Conservation (phyloP, 345 rosid species). For the Brassica carinata region DNA sequence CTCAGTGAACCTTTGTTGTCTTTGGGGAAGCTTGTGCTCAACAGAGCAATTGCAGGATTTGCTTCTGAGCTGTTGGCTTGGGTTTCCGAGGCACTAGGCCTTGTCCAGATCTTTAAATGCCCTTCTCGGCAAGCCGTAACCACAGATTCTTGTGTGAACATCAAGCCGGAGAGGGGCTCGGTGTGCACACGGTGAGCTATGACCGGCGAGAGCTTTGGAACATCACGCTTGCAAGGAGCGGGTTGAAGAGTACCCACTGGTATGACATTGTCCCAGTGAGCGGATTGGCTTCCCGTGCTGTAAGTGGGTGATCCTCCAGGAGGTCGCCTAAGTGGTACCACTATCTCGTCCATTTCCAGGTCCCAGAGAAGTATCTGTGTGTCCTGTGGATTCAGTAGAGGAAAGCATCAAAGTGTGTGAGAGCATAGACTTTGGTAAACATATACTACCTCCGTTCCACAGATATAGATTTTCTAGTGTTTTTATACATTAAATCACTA, state of each 20-base stretch:
- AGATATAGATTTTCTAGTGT: no score
- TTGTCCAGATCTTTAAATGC: slow-evolving; percentile 90
- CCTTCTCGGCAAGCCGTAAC: slow-evolving; percentile 94
- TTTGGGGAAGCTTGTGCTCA: slow-evolving; percentile 55
- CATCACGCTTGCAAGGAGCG: slow-evolving; percentile 90
- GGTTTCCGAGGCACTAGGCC: slow-evolving; percentile 70
- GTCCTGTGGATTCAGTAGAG: slow-evolving; percentile 55
- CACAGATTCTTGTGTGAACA: slow-evolving; percentile 86
- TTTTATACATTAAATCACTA: background rate
- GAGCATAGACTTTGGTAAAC: background rate
- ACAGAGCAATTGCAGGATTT: slow-evolving; percentile 29
- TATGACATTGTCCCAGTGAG: slow-evolving; percentile 88
- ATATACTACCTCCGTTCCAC: no score
- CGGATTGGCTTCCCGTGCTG: slow-evolving; percentile 95
- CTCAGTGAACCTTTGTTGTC: slow-evolving; percentile 70
- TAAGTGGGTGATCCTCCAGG: slow-evolving; percentile 97
- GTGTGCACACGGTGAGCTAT: slow-evolving; percentile 90
- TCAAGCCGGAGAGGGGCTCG: slow-evolving; percentile 90
- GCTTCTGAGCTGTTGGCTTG: slow-evolving; percentile 62
- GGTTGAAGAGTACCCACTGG: slow-evolving; percentile 88
- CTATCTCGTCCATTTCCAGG: slow-evolving; percentile 96
- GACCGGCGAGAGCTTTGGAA: slow-evolving; percentile 89
- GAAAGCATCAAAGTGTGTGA: slow-evolving; percentile 5
- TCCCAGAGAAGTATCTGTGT: slow-evolving; percentile 97
- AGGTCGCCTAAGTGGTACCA: slow-evolving; percentile 85